Conservation (phyloP, 495 filamentous ascomycete genomes). For the Talaromyces thailandensis region DNA sequence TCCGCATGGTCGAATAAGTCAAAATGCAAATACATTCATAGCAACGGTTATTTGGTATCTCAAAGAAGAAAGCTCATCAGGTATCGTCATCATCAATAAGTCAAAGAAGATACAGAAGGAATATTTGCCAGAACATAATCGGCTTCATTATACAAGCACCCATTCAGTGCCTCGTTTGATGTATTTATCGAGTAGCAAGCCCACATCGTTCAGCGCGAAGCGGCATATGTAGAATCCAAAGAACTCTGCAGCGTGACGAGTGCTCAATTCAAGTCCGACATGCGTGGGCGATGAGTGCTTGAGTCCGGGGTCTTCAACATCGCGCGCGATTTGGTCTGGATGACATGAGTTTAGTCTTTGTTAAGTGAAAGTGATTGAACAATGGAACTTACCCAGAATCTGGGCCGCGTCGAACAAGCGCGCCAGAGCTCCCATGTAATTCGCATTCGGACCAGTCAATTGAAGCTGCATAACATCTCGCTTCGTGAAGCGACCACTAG, state of each 20-base stretch:
- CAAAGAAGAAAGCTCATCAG: slow-evolving; percentile 16
- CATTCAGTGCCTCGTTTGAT: slow-evolving; percentile 94
- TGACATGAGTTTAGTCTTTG: slow-evolving; percentile 8
- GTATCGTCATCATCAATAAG: slow-evolving; percentile 13
- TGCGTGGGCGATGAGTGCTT: slow-evolving; percentile 77
- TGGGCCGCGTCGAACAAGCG: slow-evolving; percentile 91
- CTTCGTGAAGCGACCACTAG: slow-evolving; percentile 51
- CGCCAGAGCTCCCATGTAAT: slow-evolving; percentile 87
- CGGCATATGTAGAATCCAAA: slow-evolving; percentile 96
- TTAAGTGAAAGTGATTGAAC: slow-evolving; percentile 6
- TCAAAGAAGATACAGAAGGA: slow-evolving; percentile 15
- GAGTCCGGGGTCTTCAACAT: slow-evolving; percentile 88
- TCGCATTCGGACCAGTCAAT: slow-evolving; percentile 74
- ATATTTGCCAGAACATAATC: slow-evolving; percentile 3
- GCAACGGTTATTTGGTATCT: slow-evolving; percentile 21
- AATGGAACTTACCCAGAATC: slow-evolving; percentile 64
- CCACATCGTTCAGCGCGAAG: slow-evolving; percentile 79
- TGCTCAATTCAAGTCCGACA: slow-evolving; percentile 87
- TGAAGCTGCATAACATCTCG: slow-evolving; percentile 59
- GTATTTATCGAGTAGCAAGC: slow-evolving; percentile 88
- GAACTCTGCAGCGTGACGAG: slow-evolving; percentile 91
- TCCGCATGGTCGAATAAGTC: not conserved
- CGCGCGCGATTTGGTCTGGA: slow-evolving; percentile 88
- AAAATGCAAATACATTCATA: slow-evolving; percentile 1
- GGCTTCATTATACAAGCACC: slow-evolving; percentile 53